Conservation (phyloP, 2,329 filamentous ascomycete species). For the Dichotomopilus funicola region DNA sequence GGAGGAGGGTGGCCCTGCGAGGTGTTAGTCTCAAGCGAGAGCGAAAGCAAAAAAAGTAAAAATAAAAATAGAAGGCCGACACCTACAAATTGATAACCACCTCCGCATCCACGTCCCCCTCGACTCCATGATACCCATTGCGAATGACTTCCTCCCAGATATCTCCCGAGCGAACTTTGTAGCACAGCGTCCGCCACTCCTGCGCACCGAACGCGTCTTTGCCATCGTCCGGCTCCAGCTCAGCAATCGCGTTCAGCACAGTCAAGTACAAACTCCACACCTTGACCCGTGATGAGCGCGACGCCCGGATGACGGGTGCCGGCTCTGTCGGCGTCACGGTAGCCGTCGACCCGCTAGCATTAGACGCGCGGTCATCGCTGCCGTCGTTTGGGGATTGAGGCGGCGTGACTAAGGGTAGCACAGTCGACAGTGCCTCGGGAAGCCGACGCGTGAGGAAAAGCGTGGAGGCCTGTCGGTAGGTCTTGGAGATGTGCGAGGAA, state of each 20-base stretch:
- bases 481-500: conserved; percentile 74
- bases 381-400: conserved; percentile 34
- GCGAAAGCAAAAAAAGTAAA: no score
- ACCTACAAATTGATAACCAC: conserved; percentile 82
- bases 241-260: conserved; percentile 82
- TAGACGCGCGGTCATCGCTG: conserved; percentile 30
- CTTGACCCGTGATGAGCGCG: conserved; percentile 79
- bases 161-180: conserved; percentile 78
- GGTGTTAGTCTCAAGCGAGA: background rate
- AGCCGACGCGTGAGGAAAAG: conserved; percentile 91
- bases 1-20: conserved; percentile 73
- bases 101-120: conserved; percentile 88
- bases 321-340: conserved; percentile 35
- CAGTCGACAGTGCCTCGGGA: conserved; percentile 78
- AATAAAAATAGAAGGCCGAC: no score
- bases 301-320: conserved; percentile 73
- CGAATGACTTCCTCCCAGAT: conserved; percentile 93
- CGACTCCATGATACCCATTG: conserved; percentile 79
- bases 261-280: conserved; percentile 97
- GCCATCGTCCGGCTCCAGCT: conserved; percentile 83
- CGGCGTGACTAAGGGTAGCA: conserved; percentile 73
- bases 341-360: no score
- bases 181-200: conserved; percentile 75
- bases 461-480: conserved; percentile 88
- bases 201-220: conserved; percentile 80